These are phyloP conservation scores for Trichophaea hybrida DNA, from an alignment of 2,329 filamentous ascomycete species.

Conservation along the genomic window DNA sequence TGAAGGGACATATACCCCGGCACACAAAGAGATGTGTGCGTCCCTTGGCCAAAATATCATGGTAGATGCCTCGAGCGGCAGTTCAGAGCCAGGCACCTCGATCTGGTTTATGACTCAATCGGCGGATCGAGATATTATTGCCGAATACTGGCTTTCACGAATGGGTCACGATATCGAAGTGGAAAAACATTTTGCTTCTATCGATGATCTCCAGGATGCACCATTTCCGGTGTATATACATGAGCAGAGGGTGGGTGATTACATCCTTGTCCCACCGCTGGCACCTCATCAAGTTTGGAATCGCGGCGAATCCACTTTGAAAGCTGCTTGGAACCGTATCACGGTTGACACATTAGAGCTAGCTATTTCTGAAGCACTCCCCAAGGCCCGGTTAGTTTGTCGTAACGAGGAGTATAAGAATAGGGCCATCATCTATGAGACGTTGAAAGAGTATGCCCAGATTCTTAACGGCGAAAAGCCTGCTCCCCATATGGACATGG, in stretches of 20 bases:
- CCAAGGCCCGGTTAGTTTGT: slow-evolving; percentile 78
- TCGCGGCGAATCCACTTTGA: slow-evolving; percentile 85
- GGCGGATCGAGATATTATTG: slow-evolving; percentile 76
- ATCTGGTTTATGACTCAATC: slow-evolving; percentile 99
- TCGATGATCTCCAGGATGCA: slow-evolving; percentile 89
- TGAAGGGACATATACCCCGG: slow-evolving; percentile 90
- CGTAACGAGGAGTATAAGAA: slow-evolving; percentile 98
- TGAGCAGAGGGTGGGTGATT: slow-evolving; percentile 78
- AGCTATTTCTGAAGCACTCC: slow-evolving; percentile 73
- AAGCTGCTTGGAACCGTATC: slow-evolving; percentile 94
- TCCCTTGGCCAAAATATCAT: slow-evolving; percentile 95
- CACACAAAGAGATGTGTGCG: slow-evolving; percentile 95
- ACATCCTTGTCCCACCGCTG: slow-evolving; percentile 82
- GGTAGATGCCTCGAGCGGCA: slow-evolving; percentile 74
- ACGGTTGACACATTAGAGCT: slow-evolving; percentile 81
- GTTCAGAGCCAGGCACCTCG: slow-evolving; percentile 72
- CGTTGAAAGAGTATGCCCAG: slow-evolving; percentile 60
- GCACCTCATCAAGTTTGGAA: slow-evolving; percentile 99
- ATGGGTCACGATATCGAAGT: slow-evolving; percentile 94
- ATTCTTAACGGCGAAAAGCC: slow-evolving; percentile 32
- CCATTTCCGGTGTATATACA: slow-evolving; percentile 88
- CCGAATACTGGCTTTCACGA: slow-evolving; percentile 85
- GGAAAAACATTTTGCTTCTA: slow-evolving; percentile 89
- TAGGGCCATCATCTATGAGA: slow-evolving; percentile 86
- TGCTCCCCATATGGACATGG: slow-evolving; percentile 4